Conservation (phyloP, 768 basidiomycete genomes). For the Rubroboletus satanas region DNA sequence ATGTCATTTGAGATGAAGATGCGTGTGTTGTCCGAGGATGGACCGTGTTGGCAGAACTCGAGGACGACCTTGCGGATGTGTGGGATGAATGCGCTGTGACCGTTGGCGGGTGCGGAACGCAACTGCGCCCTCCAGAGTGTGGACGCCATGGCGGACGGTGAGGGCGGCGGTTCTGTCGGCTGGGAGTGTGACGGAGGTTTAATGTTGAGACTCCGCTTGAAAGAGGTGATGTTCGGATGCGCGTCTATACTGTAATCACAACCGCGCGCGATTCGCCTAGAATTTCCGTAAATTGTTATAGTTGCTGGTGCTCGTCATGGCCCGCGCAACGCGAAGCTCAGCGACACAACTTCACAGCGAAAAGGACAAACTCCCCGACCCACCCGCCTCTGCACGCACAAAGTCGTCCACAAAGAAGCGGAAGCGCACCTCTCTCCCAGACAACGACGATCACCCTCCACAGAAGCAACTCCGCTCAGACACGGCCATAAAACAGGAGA, state of each 20-base stretch:
- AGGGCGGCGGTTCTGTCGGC: slow-evolving; percentile 1
- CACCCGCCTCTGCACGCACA: slow-evolving; percentile 23
- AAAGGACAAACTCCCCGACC: slow-evolving; percentile 26
- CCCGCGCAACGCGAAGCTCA: slow-evolving; percentile 69
- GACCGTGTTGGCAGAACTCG: slow-evolving; percentile 83
- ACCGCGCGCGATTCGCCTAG: slow-evolving; percentile 21
- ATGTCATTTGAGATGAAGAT: slow-evolving; percentile 63
- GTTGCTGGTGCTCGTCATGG: slow-evolving; percentile 44
- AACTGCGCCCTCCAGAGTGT: slow-evolving; percentile 45
- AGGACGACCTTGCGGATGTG: slow-evolving; percentile 84
- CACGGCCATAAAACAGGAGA: slow-evolving; percentile 33
- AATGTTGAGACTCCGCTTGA: slow-evolving; percentile 19
- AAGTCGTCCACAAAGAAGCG: slow-evolving; percentile 54
- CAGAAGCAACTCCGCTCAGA: slow-evolving; percentile 44
- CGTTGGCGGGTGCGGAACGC: slow-evolving; percentile 65
- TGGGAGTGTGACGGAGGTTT: slow-evolving; percentile 23
- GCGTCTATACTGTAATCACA: slow-evolving; percentile 14
- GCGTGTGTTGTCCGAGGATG: slow-evolving; percentile 69
- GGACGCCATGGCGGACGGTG: slow-evolving; percentile 31
- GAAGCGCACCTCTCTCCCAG: slow-evolving; percentile 48
- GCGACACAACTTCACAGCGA: slow-evolving; percentile 37
- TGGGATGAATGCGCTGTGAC: slow-evolving; percentile 69
- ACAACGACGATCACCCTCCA: slow-evolving; percentile 45
- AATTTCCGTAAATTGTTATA: slow-evolving; percentile 29
- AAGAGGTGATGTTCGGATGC: not conserved